A percentile compares a stretch with the other conserved stretches of the same genome.
Conservation (phyloP, 208 protist species). For the Wallacemonas sp. region DNA sequence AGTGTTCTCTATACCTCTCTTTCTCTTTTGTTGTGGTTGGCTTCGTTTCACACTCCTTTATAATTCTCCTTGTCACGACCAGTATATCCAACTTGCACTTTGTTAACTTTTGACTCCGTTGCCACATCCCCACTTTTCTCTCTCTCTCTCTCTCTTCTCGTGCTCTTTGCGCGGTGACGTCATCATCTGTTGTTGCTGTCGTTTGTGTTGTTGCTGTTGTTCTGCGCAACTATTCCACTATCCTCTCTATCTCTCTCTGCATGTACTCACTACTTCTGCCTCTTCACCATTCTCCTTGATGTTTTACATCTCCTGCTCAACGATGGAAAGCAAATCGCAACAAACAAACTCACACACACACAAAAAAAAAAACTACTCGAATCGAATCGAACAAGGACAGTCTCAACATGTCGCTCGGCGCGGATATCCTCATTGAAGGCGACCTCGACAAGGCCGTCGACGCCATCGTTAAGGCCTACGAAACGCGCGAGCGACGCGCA, state of each 20-base stretch:
- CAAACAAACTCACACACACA: too few relatives aligned
- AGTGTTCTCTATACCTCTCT: not conserved
- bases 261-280: too few relatives aligned
- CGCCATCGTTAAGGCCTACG: conserved; percentile 19
- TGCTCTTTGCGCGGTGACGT: too few relatives aligned
- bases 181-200: too few relatives aligned
- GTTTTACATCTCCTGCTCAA: too few relatives aligned
- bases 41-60: conserved; percentile 17
- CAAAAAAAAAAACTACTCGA: conserved; percentile 10
- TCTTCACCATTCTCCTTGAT: too few relatives aligned
- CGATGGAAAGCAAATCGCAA: conserved; percentile 15
- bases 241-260: too few relatives aligned
- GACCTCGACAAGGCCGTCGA: conserved; percentile 22
- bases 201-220: too few relatives aligned
- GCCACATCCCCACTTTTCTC: conserved; percentile 22
- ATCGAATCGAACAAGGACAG: not conserved
- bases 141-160: conserved; percentile 8
- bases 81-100: too few relatives aligned
- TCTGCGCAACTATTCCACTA: too few relatives aligned
- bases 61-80: too few relatives aligned
- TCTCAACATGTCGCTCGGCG: conserved; percentile 4
- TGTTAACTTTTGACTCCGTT: too few relatives aligned
- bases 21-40: conserved; percentile 4
- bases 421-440: conserved; percentile 15
- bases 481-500: not conserved